These are phyloP conservation scores for Posidonia australis DNA, from an alignment of 106 monocot species.

Conservation along the genomic window DNA sequence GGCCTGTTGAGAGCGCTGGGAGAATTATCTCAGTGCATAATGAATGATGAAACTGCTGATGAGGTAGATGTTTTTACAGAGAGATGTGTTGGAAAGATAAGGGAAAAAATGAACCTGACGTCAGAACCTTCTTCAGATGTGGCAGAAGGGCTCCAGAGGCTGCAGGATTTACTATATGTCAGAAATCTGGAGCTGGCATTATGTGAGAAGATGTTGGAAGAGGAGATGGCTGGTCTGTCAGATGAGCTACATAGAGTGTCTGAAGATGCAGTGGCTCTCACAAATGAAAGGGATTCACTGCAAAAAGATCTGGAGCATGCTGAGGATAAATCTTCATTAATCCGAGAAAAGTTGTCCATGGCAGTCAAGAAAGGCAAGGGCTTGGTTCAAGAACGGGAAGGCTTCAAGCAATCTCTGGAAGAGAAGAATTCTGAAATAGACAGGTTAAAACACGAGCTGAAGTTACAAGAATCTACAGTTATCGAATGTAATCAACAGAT, in stretches of 20 bases:
- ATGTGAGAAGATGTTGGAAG: conserved; percentile 50
- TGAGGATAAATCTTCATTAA: conserved; percentile 59
- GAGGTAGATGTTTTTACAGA: conserved; percentile 30
- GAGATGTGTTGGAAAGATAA: conserved; percentile 32
- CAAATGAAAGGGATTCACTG: conserved; percentile 55
- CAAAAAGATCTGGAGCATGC: conserved; percentile 56
- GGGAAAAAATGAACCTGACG: conserved; percentile 15
- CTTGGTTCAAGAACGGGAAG: conserved; percentile 20
- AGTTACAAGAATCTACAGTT: conserved; percentile 43
- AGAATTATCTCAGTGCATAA: conserved; percentile 31
- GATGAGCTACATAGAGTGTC: conserved; percentile 27
- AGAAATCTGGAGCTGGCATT: conserved; percentile 37
- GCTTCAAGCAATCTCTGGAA: conserved; percentile 53
- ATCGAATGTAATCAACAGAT: conserved; percentile 44
- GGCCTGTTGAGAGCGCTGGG: conserved; percentile 30
- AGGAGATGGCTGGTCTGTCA: conserved; percentile 38
- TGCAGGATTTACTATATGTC: conserved; percentile 50
- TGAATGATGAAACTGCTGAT: conserved; percentile 24
- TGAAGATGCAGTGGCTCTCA: conserved; percentile 30
- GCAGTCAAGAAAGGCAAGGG: conserved; percentile 98
- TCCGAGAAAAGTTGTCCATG: conserved; percentile 84
- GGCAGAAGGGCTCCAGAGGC: conserved; percentile 31
- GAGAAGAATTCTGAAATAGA: conserved; percentile 72
- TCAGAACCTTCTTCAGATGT: conserved; percentile 14
- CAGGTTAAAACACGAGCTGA: conserved; percentile 48